Evolutionary conservation across 371 early-diverging fungal genomes (phyloP), one percentile per base, ranked within the genome.

Genomic region (Apophysomyces elegans): DNA sequence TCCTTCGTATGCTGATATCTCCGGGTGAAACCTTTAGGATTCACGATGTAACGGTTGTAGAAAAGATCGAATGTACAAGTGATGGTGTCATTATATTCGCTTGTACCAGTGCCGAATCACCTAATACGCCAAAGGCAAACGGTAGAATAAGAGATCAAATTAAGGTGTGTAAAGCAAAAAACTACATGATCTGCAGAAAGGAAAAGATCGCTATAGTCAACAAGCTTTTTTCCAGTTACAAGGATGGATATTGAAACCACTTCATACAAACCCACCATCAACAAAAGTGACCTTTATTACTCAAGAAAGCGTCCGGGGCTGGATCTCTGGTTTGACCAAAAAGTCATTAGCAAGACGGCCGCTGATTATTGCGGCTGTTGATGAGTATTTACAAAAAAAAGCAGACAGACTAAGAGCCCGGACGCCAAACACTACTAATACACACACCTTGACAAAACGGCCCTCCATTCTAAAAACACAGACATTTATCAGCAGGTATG

Each of bases 21-120:
- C 2, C 32, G 32, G 32, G 18, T n/a, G 13, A 50, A 56, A 45
- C 69, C 32, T 2, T 1, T 26, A 89, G 87, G 68, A 76, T 85
- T 4, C 73, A 84, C 38, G 90, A 90, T 65, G 70, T 88, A 21
- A 79, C 88, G 8, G 63, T 88, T 50, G 86, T 90, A 41, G 90
- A 90, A 68, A 76, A 85, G 62, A 85, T 85, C 35, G 88, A 89
- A 59, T 84, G 86, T 16, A 77, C 80, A 44, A 69, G 76, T 4
- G 84, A 81, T 45, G 89, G 89, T 13, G 86, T 85, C 21, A 90
- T 90, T 58, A 66, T 81, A 37, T 87, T 89, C 73, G 89, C 84
- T 1, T 84, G 85, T 56, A 86, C 89, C 7, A 88, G 88, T 45
- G 80, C 87, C 37, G 85, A 89, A 37, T 85, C 87, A 1, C 78